A percentile compares a stretch with the other conserved stretches of the same genome.
Evolutionary conservation across 495 filamentous ascomycete species (phyloP).

Genomic region (Trichoderma orchidacearum): DNA sequence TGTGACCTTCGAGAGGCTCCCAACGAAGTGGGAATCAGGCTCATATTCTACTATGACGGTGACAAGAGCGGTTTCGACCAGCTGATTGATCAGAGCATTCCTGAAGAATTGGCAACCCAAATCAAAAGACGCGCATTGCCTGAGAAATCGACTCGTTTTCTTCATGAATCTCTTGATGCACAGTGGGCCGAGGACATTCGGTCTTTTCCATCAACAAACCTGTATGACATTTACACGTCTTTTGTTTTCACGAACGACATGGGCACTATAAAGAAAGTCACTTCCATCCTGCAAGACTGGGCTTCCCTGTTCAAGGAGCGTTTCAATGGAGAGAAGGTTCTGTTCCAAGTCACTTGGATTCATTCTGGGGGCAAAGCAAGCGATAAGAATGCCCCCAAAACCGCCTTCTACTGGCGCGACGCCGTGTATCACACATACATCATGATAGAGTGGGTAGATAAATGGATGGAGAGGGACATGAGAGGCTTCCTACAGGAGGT

Average conservation of each 20-base stretch:
- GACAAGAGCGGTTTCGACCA: conserved; percentile 2
- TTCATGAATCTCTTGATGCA: conserved; percentile 14
- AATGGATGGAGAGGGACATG: conserved; percentile 15
- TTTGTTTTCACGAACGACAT: conserved; percentile 4
- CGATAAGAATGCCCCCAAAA: neutral
- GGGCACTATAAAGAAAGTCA: neutral
- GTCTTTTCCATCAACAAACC: conserved; percentile 7
- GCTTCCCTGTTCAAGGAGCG: neutral
- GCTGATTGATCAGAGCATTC: conserved; percentile 2
- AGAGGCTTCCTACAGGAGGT: conserved; percentile 7
- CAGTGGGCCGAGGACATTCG: conserved; percentile 17
- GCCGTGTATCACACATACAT: conserved; percentile 12
- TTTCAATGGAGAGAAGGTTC: conserved; percentile 4
- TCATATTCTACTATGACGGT: neutral
- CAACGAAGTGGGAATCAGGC: conserved; percentile 4
- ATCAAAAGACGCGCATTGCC: conserved; percentile 8
- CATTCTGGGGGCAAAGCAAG: conserved; percentile 2
- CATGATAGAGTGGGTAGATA: conserved; percentile 14
- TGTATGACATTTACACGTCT: conserved; percentile 9
- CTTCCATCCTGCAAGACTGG: neutral
- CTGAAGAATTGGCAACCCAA: neutral
- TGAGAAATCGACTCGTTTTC: conserved; percentile 15
- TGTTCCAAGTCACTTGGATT: conserved; percentile 8
- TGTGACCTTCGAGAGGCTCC: conserved; percentile 12
- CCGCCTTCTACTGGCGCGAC: conserved; percentile 14